A percentile compares a stretch with the other conserved stretches of the same genome.
Evolutionary conservation across 768 basidiomycete species (phyloP).

Genomic region (Suillus subaureus): DNA sequence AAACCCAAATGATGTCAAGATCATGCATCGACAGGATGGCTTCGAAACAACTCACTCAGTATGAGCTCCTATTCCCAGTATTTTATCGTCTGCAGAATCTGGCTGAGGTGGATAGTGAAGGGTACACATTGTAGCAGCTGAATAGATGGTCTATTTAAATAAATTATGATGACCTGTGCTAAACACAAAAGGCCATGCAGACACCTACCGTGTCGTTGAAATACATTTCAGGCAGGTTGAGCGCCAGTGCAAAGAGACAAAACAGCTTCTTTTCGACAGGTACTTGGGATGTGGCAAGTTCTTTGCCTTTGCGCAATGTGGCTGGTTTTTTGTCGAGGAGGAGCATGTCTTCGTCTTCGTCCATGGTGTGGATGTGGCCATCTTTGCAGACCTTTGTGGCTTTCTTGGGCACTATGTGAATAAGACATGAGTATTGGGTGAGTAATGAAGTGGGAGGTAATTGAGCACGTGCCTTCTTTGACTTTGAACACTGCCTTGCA

Average conservation of each 20-base stretch:
- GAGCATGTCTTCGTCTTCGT: constrained; percentile 62
- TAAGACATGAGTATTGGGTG: background rate
- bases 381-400: constrained; percentile 58
- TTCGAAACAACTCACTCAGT: constrained; percentile 59
- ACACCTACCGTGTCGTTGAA: constrained; percentile 77
- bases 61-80: constrained; percentile 83
- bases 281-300: constrained; percentile 12
- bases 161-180: background rate
- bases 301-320: constrained; percentile 6
- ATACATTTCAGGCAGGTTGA: constrained; percentile 73
- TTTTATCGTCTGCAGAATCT: constrained; percentile 42
- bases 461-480: constrained; percentile 59
- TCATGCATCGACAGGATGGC: constrained; percentile 6
- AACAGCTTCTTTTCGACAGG: constrained; percentile 65
- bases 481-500: constrained; percentile 74
- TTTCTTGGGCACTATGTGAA: constrained; percentile 62
- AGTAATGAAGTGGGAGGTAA: background rate
- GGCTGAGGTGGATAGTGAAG: constrained; percentile 86
- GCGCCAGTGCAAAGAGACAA: constrained; percentile 81
- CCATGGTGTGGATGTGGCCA: constrained; percentile 60
- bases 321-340: constrained; percentile 47
- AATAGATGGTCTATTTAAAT: constrained; percentile 62
- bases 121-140: constrained; percentile 84
- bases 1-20: constrained; percentile 2
- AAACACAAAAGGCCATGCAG: constrained; percentile 1